Percentiles rank a stretch among this genome's conserved stretches.
phyloP scores from a whole-genome alignment of 768 basidiomycete genomes.

The Podaxis rugospora region DNA sequence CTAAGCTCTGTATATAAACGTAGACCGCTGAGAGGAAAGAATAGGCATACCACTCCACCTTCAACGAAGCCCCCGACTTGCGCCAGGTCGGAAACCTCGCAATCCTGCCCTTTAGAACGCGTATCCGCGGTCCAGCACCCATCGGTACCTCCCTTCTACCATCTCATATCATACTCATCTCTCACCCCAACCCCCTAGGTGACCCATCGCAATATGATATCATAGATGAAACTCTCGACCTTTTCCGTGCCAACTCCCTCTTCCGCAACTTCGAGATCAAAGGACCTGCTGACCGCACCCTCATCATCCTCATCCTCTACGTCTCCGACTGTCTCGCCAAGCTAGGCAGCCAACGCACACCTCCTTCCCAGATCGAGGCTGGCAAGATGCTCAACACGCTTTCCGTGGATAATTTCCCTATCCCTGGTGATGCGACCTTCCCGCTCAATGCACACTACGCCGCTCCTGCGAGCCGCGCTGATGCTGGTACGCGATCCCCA shows the following conservation, averaged over 20 bases:
- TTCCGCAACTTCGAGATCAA: slow-evolving; percentile 99
- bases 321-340: slow-evolving; percentile 96
- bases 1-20: neutral
- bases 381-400: slow-evolving; percentile 85
- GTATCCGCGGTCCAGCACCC: slow-evolving; percentile 89
- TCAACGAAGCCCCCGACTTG: slow-evolving; percentile 81
- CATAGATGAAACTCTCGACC: slow-evolving; percentile 91
- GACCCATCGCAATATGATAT: slow-evolving; percentile 82
- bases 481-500: slow-evolving; percentile 56
- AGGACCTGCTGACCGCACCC: slow-evolving; percentile 89
- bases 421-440: slow-evolving; percentile 96
- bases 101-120: slow-evolving; percentile 87
- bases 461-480: slow-evolving; percentile 65
- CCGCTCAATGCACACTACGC: slow-evolving; percentile 91
- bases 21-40: slow-evolving; percentile 11
- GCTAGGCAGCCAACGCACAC: slow-evolving; percentile 67
- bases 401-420: slow-evolving; percentile 87
- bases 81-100: slow-evolving; percentile 87
- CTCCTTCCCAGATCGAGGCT: slow-evolving; percentile 79
- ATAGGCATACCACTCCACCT: slow-evolving; percentile 94
- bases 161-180: slow-evolving; percentile 5
- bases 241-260: slow-evolving; percentile 97
- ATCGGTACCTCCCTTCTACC: slow-evolving; percentile 42
- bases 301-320: slow-evolving; percentile 97
- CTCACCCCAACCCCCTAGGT: slow-evolving; percentile 39